Percentiles rank a stretch among this genome's conserved stretches.
Conservation (phyloP, 2,329 filamentous ascomycete species). For the Neofusicoccum kwambonambiense region DNA sequence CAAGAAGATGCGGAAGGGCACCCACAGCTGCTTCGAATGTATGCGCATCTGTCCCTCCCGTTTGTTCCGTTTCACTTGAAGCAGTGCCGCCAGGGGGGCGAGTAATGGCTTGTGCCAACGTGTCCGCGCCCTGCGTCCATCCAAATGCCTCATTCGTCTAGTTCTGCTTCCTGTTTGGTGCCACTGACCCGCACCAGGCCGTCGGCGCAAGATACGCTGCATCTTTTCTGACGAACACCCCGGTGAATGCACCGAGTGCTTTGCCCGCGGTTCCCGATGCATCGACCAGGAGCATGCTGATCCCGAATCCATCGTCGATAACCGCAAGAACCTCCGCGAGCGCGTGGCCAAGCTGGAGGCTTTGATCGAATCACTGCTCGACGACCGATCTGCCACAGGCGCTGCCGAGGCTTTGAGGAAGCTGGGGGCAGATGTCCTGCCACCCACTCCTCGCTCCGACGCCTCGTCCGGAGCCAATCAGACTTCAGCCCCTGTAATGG, state of each 20-base stretch:
- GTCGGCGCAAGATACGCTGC: constrained; percentile 52
- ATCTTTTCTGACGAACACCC: constrained; percentile 42
- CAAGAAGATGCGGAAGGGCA: constrained; percentile 46
- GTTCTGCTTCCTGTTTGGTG: constrained; percentile 7
- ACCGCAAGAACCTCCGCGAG: constrained; percentile 45
- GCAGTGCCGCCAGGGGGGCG: not conserved
- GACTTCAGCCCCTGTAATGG: not conserved
- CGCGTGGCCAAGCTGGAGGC: constrained; percentile 43
- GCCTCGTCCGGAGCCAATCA: not conserved
- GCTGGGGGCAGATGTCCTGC: constrained; percentile 1
- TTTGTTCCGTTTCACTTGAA: not conserved
- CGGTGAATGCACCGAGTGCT: constrained; percentile 46
- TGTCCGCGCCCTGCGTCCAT: not conserved
- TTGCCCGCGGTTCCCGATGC: constrained; percentile 45
- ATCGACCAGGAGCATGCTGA: constrained; percentile 46
- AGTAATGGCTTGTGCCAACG: not conserved
- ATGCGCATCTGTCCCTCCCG: constrained; percentile 21
- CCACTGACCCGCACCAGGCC: constrained; percentile 32
- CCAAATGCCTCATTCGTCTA: not conserved
- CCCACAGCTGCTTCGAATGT: constrained; percentile 47
- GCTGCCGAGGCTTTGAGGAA: constrained; percentile 25
- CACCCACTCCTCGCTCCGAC: not conserved
- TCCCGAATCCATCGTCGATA: constrained; percentile 40
- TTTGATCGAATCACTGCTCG: constrained; percentile 38
- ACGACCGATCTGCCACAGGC: constrained; percentile 28